phyloP scores from a whole-genome alignment of 164 flowering plant genomes.

The Litsea cubeba region DNA sequence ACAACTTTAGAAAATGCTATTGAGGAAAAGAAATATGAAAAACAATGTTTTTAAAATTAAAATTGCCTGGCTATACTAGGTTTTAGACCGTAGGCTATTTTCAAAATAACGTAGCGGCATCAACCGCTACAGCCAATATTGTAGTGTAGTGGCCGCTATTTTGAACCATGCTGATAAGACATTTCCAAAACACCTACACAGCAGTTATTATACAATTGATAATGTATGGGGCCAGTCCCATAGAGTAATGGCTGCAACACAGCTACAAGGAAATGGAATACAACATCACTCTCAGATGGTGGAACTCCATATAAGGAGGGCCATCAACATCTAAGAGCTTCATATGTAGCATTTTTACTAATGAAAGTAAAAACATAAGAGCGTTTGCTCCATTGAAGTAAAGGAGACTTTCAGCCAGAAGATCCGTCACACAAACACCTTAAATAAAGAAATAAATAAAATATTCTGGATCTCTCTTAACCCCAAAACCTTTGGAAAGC shows the following conservation, averaged over 20 bases:
- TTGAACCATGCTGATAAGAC: too few relatives aligned
- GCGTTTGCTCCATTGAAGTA: slow-evolving; percentile 3
- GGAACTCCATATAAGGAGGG: not conserved
- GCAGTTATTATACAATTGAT: not conserved
- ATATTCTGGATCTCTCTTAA: not conserved
- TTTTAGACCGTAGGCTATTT: too few relatives aligned
- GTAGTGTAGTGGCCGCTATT: too few relatives aligned
- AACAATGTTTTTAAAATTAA: too few relatives aligned
- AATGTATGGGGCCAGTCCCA: slow-evolving; percentile 7
- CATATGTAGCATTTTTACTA: slow-evolving; percentile 5
- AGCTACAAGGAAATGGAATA: slow-evolving; percentile 16
- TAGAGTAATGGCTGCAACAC: slow-evolving; percentile 6
- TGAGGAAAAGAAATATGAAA: too few relatives aligned
- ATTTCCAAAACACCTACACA: too few relatives aligned
- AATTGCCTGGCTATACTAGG: too few relatives aligned
- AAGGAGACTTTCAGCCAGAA: slow-evolving; percentile 1
- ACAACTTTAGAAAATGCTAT: too few relatives aligned
- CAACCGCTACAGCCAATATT: too few relatives aligned
- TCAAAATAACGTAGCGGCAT: too few relatives aligned
- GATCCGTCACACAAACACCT: not conserved
- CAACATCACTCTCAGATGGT: slow-evolving; percentile 3
- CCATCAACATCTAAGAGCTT: slow-evolving; percentile 5
- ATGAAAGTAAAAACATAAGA: slow-evolving; percentile 10
- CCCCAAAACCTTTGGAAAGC: too few relatives aligned
- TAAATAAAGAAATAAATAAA: too few relatives aligned